Evolutionary conservation across 768 basidiomycete genomes (phyloP), one percentile per base, ranked within the genome.

Genomic region (Lactarius deliciosus): DNA sequence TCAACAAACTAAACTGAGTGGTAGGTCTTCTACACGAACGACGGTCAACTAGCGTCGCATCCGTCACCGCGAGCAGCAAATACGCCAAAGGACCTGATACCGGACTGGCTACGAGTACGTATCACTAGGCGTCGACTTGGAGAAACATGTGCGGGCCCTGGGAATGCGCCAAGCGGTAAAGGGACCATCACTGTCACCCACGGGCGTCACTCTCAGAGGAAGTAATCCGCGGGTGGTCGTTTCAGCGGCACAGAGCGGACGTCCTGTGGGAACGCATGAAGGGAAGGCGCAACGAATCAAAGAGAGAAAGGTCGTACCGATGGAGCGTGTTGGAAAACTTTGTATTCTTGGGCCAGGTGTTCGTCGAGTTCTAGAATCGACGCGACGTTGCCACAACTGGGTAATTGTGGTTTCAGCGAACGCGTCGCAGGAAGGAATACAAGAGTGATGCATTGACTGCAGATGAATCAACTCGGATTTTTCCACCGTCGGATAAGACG

Each of bases 291-390:
- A 53, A 18, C 4, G 28, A 65, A 40, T 53, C 3, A 11, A 40
- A 20, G 5, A 9, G 30, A 28, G 57, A 65, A 30, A 61, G 43
- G 81, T 89, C 73, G 50, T 76, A 92, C 92, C 76, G 92, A 83
- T 1, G 93, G 87, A 7, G 96, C 96, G 73, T 94, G 92, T 50
- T 86, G 83, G 77, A 99, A 98, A 20, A 96, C 94, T 74, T 96
- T 96, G 79, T 98, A 99, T 76, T 95, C 92, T 75, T 97, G 95
- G 32, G 86, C 86, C 36, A 98, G 84, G 72, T 94, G 83, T 72
- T 98, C 97, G 76, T 98, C 95, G 60, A 99, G 82, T 75, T 96
- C 90, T 20, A 98, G 82, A 72, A 98, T 95, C 34, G 93, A 94
- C 38, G 96, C 95, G 28, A 96, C 92, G 76, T 98, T 97, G 20